phyloP scores from a whole-genome alignment of 2,329 filamentous ascomycete species.

The Paracorniculantispora psalliotae region DNA sequence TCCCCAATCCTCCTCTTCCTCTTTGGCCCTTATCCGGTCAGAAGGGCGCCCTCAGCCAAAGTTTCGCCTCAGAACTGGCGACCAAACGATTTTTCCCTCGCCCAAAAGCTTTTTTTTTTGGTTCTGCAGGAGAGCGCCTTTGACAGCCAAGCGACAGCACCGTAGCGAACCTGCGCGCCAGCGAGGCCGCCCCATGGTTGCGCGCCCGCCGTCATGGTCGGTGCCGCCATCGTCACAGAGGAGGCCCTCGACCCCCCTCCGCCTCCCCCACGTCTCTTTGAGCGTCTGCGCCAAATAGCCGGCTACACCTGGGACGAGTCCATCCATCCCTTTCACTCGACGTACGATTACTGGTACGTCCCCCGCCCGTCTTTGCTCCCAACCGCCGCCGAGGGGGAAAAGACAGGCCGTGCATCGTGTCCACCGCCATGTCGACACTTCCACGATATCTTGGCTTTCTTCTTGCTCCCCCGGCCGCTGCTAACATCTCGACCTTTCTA shows the following conservation, averaged over 20 bases:
- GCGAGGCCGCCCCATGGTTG: slow-evolving; percentile 5
- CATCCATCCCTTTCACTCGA: slow-evolving; percentile 53
- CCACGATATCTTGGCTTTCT: not conserved
- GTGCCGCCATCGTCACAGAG: slow-evolving; percentile 43
- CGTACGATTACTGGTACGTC: slow-evolving; percentile 80
- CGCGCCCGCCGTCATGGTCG: slow-evolving; percentile 42
- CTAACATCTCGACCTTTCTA: slow-evolving; percentile 4
- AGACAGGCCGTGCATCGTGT: not conserved
- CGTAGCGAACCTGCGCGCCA: not conserved
- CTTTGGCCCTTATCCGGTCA: not conserved
- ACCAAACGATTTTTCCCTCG: too few species aligned
- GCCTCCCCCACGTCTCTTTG: slow-evolving; percentile 62
- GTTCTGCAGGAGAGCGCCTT: too few species aligned
- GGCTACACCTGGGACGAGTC: slow-evolving; percentile 75
- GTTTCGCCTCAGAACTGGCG: too few species aligned
- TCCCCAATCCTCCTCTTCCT: not conserved
- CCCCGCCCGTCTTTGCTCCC: not conserved
- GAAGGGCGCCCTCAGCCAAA: not conserved
- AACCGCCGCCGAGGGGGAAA: not conserved
- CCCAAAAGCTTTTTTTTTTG: not conserved
- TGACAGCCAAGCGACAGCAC: not conserved
- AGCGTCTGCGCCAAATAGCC: slow-evolving; percentile 66
- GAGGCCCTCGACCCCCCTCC: slow-evolving; percentile 59
- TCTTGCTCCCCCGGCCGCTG: not conserved
- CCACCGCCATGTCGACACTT: not conserved